Conservation (phyloP, 1,284 basidiomycete species). For the Xerocomus cyaneibrunnescens region DNA sequence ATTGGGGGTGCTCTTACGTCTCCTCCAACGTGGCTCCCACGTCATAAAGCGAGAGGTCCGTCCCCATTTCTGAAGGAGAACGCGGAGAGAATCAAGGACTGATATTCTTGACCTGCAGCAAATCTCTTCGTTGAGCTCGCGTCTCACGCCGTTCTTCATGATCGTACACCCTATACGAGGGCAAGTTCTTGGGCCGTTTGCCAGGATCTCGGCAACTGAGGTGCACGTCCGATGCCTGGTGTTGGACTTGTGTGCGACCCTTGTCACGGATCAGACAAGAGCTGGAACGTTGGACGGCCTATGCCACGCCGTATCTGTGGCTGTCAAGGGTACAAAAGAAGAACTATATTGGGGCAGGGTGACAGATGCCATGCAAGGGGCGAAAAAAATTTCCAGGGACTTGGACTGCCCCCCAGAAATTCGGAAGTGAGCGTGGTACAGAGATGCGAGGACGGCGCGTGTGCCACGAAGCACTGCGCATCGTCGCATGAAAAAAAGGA, state of each 20-base stretch:
- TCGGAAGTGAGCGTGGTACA: not conserved
- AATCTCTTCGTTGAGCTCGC: constrained; percentile 45
- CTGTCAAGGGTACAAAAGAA: constrained; percentile 32
- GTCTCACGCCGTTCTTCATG: constrained; percentile 76
- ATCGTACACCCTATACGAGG: constrained; percentile 71
- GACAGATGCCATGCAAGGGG: constrained; percentile 13
- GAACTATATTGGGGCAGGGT: constrained; percentile 31
- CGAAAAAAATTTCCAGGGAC: constrained; percentile 7
- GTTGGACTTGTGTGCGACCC: constrained; percentile 46
- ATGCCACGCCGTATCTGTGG: constrained; percentile 25
- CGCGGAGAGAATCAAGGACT: constrained; percentile 17
- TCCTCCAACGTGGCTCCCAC: constrained; percentile 55
- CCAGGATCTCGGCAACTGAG: constrained; percentile 49
- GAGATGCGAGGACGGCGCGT: not conserved
- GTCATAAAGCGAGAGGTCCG: constrained; percentile 45
- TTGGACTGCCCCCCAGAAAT: constrained; percentile 1
- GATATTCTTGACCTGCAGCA: constrained; percentile 20
- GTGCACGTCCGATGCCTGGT: constrained; percentile 42
- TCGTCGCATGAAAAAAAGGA: not conserved
- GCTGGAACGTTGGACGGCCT: constrained; percentile 16
- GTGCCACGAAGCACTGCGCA: not conserved
- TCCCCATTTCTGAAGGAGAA: constrained; percentile 13
- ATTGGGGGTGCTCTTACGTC: constrained; percentile 59
- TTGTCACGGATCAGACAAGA: constrained; percentile 23
- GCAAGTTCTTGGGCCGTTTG: constrained; percentile 69